Conservation (phyloP, 345 rosid species). For the Acer yangbiense region DNA sequence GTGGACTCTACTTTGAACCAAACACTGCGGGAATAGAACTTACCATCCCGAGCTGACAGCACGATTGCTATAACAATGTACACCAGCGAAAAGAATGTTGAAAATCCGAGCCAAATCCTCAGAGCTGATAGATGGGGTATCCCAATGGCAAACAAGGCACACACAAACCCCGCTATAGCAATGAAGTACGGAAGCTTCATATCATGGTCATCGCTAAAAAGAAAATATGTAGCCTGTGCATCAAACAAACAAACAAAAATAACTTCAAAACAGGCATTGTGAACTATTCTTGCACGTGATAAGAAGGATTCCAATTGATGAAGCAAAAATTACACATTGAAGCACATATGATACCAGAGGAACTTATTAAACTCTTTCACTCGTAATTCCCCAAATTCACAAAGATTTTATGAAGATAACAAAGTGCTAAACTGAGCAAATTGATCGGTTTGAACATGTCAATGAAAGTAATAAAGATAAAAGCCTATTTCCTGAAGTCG, state of each 20-base stretch:
- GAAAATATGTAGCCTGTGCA: constrained; percentile 61
- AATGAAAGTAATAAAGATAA: neutral
- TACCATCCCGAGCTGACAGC: constrained; percentile 74
- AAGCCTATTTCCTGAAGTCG: neutral
- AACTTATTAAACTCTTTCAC: neutral
- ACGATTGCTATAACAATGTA: constrained; percentile 60
- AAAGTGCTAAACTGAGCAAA: neutral
- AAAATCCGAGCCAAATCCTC: constrained; percentile 83
- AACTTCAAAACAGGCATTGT: neutral
- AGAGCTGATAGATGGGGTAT: constrained; percentile 88
- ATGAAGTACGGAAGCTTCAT: constrained; percentile 66
- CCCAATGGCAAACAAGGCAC: constrained; percentile 72
- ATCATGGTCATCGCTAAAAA: constrained; percentile 41
- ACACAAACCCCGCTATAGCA: constrained; percentile 51
- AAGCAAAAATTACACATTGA: neutral
- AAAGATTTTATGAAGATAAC: neutral
- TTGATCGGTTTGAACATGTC: neutral
- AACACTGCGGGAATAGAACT: neutral
- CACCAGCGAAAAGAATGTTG: constrained; percentile 66
- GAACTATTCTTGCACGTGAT: neutral
- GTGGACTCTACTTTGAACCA: neutral
- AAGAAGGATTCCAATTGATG: neutral
- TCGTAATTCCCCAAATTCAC: neutral
- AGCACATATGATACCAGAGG: neutral
- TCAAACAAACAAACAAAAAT: neutral